These are phyloP conservation scores for Metschnikowia gruessii DNA, from an alignment of 805 yeast genomes.

Conservation along the genomic window DNA sequence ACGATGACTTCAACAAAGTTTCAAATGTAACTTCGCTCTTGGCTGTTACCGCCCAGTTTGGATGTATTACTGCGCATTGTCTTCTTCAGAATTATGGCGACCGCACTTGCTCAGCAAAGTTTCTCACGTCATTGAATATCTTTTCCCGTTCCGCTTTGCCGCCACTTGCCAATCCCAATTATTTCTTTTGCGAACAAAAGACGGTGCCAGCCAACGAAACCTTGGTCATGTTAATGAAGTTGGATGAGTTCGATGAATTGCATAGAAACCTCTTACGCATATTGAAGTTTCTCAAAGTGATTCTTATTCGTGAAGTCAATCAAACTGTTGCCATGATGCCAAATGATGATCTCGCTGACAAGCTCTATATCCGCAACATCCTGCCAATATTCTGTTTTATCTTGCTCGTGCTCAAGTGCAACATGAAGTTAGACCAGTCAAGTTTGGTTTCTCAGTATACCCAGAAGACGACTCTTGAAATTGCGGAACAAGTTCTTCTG, in stretches of 20 bases:
- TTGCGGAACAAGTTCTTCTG: constrained; percentile 1
- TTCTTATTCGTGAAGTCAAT: constrained; percentile 5
- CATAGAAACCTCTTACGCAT: constrained; percentile 10
- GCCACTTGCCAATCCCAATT: constrained; percentile 31
- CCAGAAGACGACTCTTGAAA: not conserved
- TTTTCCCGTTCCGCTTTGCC: constrained; percentile 19
- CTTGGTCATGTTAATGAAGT: constrained; percentile 5
- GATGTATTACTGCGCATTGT: constrained; percentile 6
- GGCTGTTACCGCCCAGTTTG: constrained; percentile 14
- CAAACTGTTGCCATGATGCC: not conserved
- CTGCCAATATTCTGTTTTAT: constrained; percentile 11
- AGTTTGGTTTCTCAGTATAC: constrained; percentile 3
- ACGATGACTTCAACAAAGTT: constrained; percentile 13
- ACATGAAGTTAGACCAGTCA: constrained; percentile 1
- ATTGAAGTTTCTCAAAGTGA: constrained; percentile 5
- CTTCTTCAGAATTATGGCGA: constrained; percentile 7
- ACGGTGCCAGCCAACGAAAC: constrained; percentile 4
- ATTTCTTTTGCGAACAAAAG: constrained; percentile 16
- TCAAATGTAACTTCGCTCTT: constrained; percentile 12
- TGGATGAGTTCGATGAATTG: constrained; percentile 15
- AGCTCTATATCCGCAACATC: constrained; percentile 10
- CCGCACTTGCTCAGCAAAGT: not conserved
- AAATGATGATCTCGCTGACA: constrained; percentile 8
- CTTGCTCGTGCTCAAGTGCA: constrained; percentile 12
- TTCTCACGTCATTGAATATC: not conserved